These are phyloP conservation scores for Trypanosoma platydactyli DNA, from an alignment of 208 protist genomes.

Conservation along the genomic window DNA sequence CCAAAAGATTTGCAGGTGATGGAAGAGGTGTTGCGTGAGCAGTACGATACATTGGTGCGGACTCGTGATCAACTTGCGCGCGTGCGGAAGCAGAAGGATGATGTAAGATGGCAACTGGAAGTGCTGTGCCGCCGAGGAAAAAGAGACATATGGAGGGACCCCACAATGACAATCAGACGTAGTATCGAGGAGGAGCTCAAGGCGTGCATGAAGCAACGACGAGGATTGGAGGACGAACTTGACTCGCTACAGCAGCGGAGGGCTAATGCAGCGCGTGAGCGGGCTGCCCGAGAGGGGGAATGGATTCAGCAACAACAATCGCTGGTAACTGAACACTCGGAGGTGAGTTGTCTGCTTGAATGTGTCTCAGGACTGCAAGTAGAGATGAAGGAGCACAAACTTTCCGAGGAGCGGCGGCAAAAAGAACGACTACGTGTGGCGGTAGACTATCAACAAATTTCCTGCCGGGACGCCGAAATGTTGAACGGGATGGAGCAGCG, in stretches of 20 bases:
- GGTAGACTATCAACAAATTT: constrained; percentile 15
- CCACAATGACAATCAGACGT: neutral
- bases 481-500: constrained; percentile 14
- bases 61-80: constrained; percentile 3
- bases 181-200: constrained; percentile 31
- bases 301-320: constrained; percentile 18
- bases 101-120: constrained; percentile 5
- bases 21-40: constrained; percentile 14
- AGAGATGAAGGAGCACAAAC: constrained; percentile 18
- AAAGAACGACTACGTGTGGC: constrained; percentile 7
- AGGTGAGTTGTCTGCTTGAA: constrained; percentile 24
- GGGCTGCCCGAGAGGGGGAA: constrained; percentile 20
- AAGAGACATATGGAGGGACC: neutral
- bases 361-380: constrained; percentile 1
- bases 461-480: constrained; percentile 1
- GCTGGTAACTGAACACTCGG: constrained; percentile 4
- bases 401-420: constrained; percentile 27
- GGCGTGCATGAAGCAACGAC: constrained; percentile 21
- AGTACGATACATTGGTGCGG: constrained; percentile 1
- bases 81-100: constrained; percentile 11
- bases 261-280: constrained; percentile 16
- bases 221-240: constrained; percentile 24
- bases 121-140: neutral
- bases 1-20: constrained; percentile 15
- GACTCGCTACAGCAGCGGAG: constrained; percentile 20